Evolutionary conservation across 2,329 filamentous ascomycete species (phyloP).

Genomic region (Huntiella decipiens): DNA sequence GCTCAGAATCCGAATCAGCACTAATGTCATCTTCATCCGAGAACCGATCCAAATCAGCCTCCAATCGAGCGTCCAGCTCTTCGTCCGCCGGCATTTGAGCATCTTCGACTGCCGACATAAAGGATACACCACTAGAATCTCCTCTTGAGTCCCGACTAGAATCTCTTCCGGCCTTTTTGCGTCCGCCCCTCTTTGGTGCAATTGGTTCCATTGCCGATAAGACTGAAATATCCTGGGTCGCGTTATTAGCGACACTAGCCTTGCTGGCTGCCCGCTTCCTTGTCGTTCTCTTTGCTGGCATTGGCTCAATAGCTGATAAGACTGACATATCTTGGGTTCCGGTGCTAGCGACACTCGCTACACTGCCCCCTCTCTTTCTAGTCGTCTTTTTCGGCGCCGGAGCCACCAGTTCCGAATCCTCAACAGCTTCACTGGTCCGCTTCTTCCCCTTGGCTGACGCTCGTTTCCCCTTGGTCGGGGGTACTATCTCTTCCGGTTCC

Average conservation of each 20-base stretch:
- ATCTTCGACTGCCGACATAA: slow-evolving; percentile 27
- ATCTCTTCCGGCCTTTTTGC: slow-evolving; percentile 26
- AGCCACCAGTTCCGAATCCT: slow-evolving; percentile 28
- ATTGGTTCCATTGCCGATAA: too few relatives aligned
- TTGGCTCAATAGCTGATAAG: not conserved
- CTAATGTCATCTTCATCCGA: slow-evolving; percentile 33
- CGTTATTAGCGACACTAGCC: too few relatives aligned
- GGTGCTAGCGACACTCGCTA: slow-evolving; percentile 14
- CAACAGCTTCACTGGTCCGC: slow-evolving; percentile 39
- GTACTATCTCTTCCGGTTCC: slow-evolving; percentile 9
- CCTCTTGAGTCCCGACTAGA: slow-evolving; percentile 15
- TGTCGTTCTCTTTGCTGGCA: slow-evolving; percentile 2
- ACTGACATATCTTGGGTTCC: too few relatives aligned
- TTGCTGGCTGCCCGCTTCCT: too few relatives aligned
- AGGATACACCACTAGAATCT: slow-evolving; percentile 26
- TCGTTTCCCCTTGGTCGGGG: slow-evolving; percentile 20
- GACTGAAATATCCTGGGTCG: too few relatives aligned
- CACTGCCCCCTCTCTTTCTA: slow-evolving; percentile 30
- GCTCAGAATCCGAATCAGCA: slow-evolving; percentile 27
- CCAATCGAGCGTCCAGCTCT: slow-evolving; percentile 45
- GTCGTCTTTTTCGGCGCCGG: slow-evolving; percentile 41
- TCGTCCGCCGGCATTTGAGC: slow-evolving; percentile 36
- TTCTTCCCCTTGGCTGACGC: slow-evolving; percentile 32
- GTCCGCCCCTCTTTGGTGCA: slow-evolving; percentile 15
- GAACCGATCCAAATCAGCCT: slow-evolving; percentile 41